Evolutionary conservation across 192 early-diverging fungal genomes (phyloP).

Genomic region (Podila horticola): DNA sequence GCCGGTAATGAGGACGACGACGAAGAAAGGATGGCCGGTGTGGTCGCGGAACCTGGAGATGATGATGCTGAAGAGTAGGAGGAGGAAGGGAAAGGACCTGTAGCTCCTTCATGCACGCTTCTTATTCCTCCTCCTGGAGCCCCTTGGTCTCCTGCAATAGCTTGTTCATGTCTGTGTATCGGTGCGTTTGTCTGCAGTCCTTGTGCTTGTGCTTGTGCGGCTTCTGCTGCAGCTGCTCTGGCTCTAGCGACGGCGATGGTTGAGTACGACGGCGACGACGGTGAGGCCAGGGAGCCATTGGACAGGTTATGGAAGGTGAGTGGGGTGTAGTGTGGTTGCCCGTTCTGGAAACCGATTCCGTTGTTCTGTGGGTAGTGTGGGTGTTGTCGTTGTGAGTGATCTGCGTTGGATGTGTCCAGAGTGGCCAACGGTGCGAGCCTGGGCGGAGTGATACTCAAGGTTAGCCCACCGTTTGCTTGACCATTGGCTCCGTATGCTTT

Average conservation of each 20-base stretch:
- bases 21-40: slow-evolving; percentile 9
- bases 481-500: too few species aligned
- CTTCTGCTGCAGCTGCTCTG: slow-evolving; percentile 23
- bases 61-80: slow-evolving; percentile 6
- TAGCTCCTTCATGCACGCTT: slow-evolving; percentile 12
- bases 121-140: not conserved
- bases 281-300: slow-evolving; percentile 34
- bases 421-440: slow-evolving; percentile 1
- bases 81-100: not conserved
- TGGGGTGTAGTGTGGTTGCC: not conserved
- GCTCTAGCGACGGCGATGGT: slow-evolving; percentile 49
- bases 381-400: not conserved
- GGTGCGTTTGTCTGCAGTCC: not conserved
- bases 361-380: not conserved
- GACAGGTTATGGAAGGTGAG: slow-evolving; percentile 31
- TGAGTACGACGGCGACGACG: slow-evolving; percentile 47
- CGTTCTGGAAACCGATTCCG: not conserved
- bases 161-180: not conserved
- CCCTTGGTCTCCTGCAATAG: not conserved
- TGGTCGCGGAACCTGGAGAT: not conserved
- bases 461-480: slow-evolving; percentile 8
- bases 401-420: not conserved
- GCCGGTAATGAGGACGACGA: slow-evolving; percentile 10
- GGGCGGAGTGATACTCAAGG: slow-evolving; percentile 45
- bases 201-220: not conserved